Evolutionary conservation across 2,329 filamentous ascomycete genomes (phyloP), one percentile per base, ranked within the genome.

Genomic region (Fusarium sp.): DNA sequence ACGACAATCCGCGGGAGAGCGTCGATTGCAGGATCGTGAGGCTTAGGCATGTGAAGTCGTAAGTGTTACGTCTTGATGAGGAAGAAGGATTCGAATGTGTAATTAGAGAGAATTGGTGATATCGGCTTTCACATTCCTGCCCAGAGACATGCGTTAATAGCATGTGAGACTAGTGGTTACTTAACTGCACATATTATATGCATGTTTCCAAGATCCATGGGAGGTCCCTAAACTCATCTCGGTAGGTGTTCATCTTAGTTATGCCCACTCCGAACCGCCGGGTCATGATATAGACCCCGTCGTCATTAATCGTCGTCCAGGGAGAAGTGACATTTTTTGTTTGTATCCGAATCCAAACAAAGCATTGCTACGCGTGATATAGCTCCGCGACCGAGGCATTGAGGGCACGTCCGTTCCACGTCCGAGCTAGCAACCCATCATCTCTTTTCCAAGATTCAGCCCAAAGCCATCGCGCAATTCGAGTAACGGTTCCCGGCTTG

Each of bases 161-260:
- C 62, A 50, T 20, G 23, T 59, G 51, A 64, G 63, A 70, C 58
- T 68, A 27, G 20, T 64, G 23, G 20, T 55, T 25, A 14, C 5
- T 40, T 23, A 55, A 34, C n/a, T 11, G 18, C 18, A 46, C 42
- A 68, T 25, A 32, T 37, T 69, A 68, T 41, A 57, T 65, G 62
- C 66, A 59, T 55, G 62, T 56, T 65, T 68, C 48, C 41, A 12
- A 46, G 55, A 30, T 53, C 37, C 51, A 40, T 59, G 47, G 55
- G 53, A 42, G 50, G 57, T 65, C 54, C 58, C 50, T 54, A 58
- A 47, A 30, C 54, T 69, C 73, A 74, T 74, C 70, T 74, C 72
- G 66, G 68, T 41, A 70, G 63, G 40, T 28, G 20, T 14, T 25
- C 37, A 30, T 32, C 59, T 55, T 59, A 71, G 49, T 57, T 58